phyloP scores from a whole-genome alignment of 305 asterid genomes.

The Fraxinus sp. region DNA sequence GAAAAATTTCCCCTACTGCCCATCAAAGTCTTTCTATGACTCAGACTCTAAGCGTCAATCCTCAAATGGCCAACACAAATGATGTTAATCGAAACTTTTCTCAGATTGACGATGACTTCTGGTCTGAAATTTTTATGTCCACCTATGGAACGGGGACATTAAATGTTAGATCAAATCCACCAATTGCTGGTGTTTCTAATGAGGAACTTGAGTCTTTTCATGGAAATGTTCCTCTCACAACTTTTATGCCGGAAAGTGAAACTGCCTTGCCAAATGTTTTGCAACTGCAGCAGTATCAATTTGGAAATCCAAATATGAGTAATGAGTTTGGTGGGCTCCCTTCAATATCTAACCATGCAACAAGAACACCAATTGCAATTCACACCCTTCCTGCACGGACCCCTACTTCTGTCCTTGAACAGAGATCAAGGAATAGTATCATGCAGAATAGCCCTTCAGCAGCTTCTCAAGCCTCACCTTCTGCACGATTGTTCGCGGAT shows the following conservation, averaged over 20 bases:
- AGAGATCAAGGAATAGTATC: slow-evolving; percentile 35
- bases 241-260: slow-evolving; percentile 33
- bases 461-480: slow-evolving; percentile 38
- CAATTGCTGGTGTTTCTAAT: slow-evolving; percentile 27
- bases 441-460: slow-evolving; percentile 25
- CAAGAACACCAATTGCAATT: slow-evolving; percentile 55
- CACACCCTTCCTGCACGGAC: slow-evolving; percentile 71
- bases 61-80: slow-evolving; percentile 22
- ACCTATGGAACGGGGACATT: slow-evolving; percentile 36
- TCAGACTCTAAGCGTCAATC: slow-evolving; percentile 20
- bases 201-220: slow-evolving; percentile 29
- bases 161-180: slow-evolving; percentile 26
- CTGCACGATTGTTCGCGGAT: slow-evolving; percentile 20
- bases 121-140: slow-evolving; percentile 56
- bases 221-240: slow-evolving; percentile 34
- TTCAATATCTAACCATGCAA: slow-evolving; percentile 41
- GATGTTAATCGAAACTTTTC: slow-evolving; percentile 33
- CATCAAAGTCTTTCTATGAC: slow-evolving; percentile 26
- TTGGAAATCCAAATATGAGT: slow-evolving; percentile 34
- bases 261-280: slow-evolving; percentile 32
- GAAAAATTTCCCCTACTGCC: slow-evolving; percentile 32
- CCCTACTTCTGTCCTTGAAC: slow-evolving; percentile 36
- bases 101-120: slow-evolving; percentile 39
- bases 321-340: slow-evolving; percentile 55
- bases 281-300: slow-evolving; percentile 49